Conservation (phyloP, 2,329 filamentous ascomycete species). For the Epichloe gansuensis region DNA sequence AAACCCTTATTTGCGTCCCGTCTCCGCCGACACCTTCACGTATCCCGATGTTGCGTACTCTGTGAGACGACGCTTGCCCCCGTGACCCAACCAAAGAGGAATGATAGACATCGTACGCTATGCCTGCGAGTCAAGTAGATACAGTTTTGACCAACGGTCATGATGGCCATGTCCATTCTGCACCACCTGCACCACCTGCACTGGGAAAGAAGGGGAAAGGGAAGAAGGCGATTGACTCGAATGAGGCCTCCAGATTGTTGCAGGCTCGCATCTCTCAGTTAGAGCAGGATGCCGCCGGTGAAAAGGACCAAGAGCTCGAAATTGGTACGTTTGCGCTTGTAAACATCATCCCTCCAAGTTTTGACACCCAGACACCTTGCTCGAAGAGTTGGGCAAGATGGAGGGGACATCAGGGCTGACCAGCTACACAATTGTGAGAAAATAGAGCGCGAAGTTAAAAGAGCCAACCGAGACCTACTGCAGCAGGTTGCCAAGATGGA, state of each 20-base stretch:
- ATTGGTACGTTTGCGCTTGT: slow-evolving; percentile 49
- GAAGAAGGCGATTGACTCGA: slow-evolving; percentile 74
- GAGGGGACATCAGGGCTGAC: background rate
- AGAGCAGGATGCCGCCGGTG: slow-evolving; percentile 82
- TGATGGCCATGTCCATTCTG: slow-evolving; percentile 24
- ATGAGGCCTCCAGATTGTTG: slow-evolving; percentile 81
- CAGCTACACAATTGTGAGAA: slow-evolving; percentile 1
- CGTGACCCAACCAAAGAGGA: slow-evolving; percentile 6
- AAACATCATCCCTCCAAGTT: background rate
- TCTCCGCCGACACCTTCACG: background rate
- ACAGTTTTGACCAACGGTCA: slow-evolving; percentile 29
- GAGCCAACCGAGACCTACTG: slow-evolving; percentile 81
- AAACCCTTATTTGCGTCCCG: background rate
- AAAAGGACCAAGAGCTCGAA: slow-evolving; percentile 91
- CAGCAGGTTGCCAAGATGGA: slow-evolving; percentile 85
- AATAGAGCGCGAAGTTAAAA: slow-evolving; percentile 82
- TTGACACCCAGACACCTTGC: background rate
- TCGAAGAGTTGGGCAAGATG: background rate
- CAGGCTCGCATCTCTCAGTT: slow-evolving; percentile 90
- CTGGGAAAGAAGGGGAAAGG: slow-evolving; percentile 63
- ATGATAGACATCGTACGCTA: slow-evolving; percentile 14
- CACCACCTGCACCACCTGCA: slow-evolving; percentile 31
- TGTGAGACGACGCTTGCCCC: slow-evolving; percentile 8
- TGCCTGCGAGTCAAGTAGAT: slow-evolving; percentile 29
- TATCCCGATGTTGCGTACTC: slow-evolving; percentile 2